Evolutionary conservation across 345 rosid genomes (phyloP), one percentile per base, ranked within the genome.

Genomic region (Corchorus olitorius): DNA sequence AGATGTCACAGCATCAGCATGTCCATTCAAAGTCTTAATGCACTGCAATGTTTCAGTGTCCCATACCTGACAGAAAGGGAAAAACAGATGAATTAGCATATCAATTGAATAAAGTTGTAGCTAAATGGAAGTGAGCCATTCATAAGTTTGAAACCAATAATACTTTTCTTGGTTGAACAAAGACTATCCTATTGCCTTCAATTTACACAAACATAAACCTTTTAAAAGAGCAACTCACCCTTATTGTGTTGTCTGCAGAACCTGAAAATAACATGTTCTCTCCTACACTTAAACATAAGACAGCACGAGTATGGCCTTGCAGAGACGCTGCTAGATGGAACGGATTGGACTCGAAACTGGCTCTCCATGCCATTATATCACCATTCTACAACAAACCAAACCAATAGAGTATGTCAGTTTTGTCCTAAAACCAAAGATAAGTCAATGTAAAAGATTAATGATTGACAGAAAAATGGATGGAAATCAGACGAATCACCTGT

Each of bases 1-100:
- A 6, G 81, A 81, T 17, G 61, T 78, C 5, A 81, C 79, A 10
- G 27, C 56, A 22, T 65, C 76, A 6, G 56, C 55, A 58, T 81
- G 81, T 19, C 59, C 76, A 13, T 46, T n/a, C 54, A 81, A n/a
- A 3, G 39, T 46, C 8, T 50, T 12, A 8, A 58, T 17, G 70
- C 81, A 81, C 4, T 19, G 20, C 8, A 74, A 55, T 5, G 59
- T 69, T 12, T 48, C 35, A 6, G 5, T 17, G 46, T 81, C 69
- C 84, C 81, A 78, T 2, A 70, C 64, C 52, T 65, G 34, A 4
- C 19, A 4, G 41, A 15, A 20, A 65, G 69, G n/a, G 41, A 39
- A 65, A 41, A n/a, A n/a, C 9, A 8, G 12, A 53, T 65, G n/a
- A 65, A 37, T 33, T 14, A 62, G 46, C 16, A 19, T 35, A 62